Evolutionary conservation across 441 rosid species (phyloP), one percentile per base, ranked within the genome.

Genomic region (Raphanus hybrid): DNA sequence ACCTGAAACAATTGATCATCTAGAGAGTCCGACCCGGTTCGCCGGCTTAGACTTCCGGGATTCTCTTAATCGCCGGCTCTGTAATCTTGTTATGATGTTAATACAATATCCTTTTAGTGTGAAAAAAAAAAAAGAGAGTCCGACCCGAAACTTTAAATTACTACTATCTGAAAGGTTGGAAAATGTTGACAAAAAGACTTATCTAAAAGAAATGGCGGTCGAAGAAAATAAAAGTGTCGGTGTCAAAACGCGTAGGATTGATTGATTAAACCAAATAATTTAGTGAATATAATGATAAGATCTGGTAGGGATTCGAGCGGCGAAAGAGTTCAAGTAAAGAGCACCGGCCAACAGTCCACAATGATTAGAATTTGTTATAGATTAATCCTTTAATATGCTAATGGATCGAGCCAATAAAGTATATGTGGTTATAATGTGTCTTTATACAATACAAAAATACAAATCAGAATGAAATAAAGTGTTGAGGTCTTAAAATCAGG

Each of bases 271-370:
- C 57, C 9, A 45, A 39, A 67, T 69, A 54, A 61, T 35, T 58
- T 61, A 10, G 43, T 59, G 52, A 63, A 16, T 16, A 35, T 35
- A 67, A 50, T 35, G n/a, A 62, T 61, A 7, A 76, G 64, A 62
- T 75, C 32, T 75, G 64, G 7, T 75, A 59, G 8, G 8, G 63
- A 75, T 68, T 69, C 69, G 23, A 76, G 58, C 75, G 80, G 70
- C 80, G 50, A 64, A 43, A 64, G 16, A 70, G 57, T 76, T 35
- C 1, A 76, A 14, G 29, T 29, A 29, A 23, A 69, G 0, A 54
- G 70, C 70, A 76, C 65, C 80, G 75, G 3, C 54, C 62, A 76
- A 69, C 63, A 60, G 62, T 35, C 14, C 15, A 37, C 48, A 69
- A 76, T 76, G 41, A 62, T 69, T 69, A 23, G 12, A 34, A 18